Evolutionary conservation across 139 green algal genomes (phyloP), one percentile per base, ranked within the genome.

Genomic region (Pleodorina starrii): DNA sequence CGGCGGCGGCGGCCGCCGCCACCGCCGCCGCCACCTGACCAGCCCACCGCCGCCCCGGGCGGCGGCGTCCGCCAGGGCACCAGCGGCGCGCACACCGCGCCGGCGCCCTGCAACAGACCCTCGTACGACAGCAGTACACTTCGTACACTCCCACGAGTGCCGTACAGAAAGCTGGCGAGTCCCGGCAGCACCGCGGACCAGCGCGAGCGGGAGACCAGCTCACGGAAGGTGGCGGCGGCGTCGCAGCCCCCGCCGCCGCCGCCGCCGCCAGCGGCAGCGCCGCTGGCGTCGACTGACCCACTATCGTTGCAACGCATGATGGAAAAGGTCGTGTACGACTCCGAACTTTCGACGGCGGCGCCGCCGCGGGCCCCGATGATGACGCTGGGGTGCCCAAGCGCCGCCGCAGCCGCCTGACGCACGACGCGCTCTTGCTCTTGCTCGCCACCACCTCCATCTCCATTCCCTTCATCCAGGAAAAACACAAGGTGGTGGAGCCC

Each of bases 51-150:
- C 38, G 35, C 68, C 17, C 46, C 48, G 32, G 46, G 50, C 35
- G 76, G 50, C 76, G 50, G 17, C 19, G 46, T 50, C 35, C 78
- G 57, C 80, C 80, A 86, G 1, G 59, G 57, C 27, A 76, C 42
- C 38, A 60, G 10, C 19, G 80, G 80, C 25, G 80, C 80, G 42
- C 80, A 86, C 12, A 86, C 11, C 0, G 40, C 59, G 0, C 80
- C 80, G 17, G 80, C 80, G 27, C 42, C 27, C 25, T 40, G 40
- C 25, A 86, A 10, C 25, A 7, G 3, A 1, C 38, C 42, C 57
- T 86, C 80, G 38, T 57, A 57, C 80, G 42, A 59, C 57, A 86
- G 42, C 57, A 86, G 57, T 5, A 86, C 80, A 19, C 25, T 63
- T 29, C 80, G 80, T 60, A 75, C 59, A 16, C n/a, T 76, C 12